These are phyloP conservation scores for Sphaerostilbella broomeana DNA, from an alignment of 2,329 filamentous ascomycete genomes.

Conservation along the genomic window DNA sequence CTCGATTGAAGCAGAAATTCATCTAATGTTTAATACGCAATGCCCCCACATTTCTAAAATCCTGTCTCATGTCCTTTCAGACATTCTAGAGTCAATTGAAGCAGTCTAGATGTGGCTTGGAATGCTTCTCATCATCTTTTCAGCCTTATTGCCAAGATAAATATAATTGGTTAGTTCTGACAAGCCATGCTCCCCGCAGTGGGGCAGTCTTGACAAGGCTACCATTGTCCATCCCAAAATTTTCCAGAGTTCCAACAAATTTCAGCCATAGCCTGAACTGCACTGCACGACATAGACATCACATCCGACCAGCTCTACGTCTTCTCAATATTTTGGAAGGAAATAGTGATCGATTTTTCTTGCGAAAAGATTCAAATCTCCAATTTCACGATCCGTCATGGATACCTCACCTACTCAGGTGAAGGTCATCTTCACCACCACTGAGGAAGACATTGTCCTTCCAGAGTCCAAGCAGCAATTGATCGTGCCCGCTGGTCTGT, in stretches of 20 bases:
- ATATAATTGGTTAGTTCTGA: constrained; percentile 6
- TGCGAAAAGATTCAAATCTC: too few relatives aligned
- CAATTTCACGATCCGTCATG: constrained; percentile 19
- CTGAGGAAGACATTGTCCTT: constrained; percentile 54
- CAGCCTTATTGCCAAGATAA: constrained; percentile 1
- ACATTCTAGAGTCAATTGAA: constrained; percentile 3
- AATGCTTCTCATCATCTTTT: not conserved
- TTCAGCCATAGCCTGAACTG: too few relatives aligned
- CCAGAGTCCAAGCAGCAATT: constrained; percentile 56
- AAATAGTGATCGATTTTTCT: too few relatives aligned
- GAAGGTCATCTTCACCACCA: constrained; percentile 62
- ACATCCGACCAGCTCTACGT: too few relatives aligned
- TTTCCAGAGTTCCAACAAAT: constrained; percentile 9
- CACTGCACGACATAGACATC: too few relatives aligned
- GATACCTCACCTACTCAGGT: constrained; percentile 45
- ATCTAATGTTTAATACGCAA: too few relatives aligned
- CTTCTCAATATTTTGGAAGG: too few relatives aligned
- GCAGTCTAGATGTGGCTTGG: constrained; percentile 9
- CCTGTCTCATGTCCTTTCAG: not conserved
- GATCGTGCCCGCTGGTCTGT: constrained; percentile 52
- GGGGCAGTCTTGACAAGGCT: constrained; percentile 11
- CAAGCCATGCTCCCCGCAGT: constrained; percentile 13
- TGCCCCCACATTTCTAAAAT: too few relatives aligned
- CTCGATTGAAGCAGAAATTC: too few relatives aligned
- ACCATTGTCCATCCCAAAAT: constrained; percentile 7